These are phyloP conservation scores for Claviceps sp. DNA, from an alignment of 2,329 filamentous ascomycete genomes.

Conservation along the genomic window DNA sequence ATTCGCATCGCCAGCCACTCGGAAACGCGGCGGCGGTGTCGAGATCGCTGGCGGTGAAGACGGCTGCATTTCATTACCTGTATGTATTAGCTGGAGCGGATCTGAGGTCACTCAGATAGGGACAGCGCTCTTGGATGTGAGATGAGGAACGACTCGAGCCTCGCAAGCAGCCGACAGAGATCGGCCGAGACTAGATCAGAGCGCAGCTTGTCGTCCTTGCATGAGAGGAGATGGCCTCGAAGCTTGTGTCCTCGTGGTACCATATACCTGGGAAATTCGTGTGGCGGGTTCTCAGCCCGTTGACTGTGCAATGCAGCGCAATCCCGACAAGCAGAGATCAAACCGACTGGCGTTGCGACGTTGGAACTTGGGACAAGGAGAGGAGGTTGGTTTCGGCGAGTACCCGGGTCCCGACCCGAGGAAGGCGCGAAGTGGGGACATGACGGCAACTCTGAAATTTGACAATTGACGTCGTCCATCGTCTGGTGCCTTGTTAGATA, in stretches of 20 bases:
- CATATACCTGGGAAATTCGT: neutral
- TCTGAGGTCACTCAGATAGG: neutral
- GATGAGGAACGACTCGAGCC: neutral
- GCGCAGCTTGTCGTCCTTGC: neutral
- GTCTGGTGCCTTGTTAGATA: neutral
- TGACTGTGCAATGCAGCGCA: neutral
- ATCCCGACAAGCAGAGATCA: neutral
- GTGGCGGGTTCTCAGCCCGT: neutral
- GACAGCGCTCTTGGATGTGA: neutral
- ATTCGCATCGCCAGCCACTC: slow-evolving; percentile 8
- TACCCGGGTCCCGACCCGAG: neutral
- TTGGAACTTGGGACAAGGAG: neutral
- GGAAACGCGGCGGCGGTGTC: slow-evolving; percentile 1
- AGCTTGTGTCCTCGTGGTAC: neutral
- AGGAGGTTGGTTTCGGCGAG: neutral
- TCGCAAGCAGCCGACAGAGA: neutral
- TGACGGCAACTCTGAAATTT: neutral
- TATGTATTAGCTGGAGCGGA: neutral
- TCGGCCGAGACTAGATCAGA: neutral
- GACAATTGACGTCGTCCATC: neutral
- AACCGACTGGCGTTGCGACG: neutral
- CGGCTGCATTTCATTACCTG: neutral
- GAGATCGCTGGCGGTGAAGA: neutral
- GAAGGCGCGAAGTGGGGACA: neutral
- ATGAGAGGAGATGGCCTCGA: neutral